Percentiles rank a stretch among this genome's conserved stretches.
Evolutionary conservation across 192 early-diverging fungal species (phyloP).

Genomic region (Spizellomyces sp.): DNA sequence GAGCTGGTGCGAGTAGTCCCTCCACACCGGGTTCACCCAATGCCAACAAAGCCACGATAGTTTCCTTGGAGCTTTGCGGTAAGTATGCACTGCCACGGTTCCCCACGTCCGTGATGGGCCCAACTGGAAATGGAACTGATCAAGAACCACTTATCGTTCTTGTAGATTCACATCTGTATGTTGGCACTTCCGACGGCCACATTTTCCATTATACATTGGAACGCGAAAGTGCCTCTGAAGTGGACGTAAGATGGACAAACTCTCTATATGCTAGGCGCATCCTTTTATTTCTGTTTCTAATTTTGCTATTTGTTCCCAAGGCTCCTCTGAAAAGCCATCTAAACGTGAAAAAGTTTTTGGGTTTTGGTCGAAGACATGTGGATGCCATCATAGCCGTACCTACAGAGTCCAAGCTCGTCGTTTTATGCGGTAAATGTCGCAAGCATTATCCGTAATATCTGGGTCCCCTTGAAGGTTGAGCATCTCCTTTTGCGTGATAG

Average conservation of each 20-base stretch:
- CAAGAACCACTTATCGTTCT: background rate
- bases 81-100: background rate
- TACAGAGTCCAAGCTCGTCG: conserved; percentile 63
- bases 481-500: conserved; percentile 36
- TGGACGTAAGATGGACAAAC: background rate
- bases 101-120: background rate
- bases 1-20: conserved; percentile 2
- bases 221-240: conserved; percentile 3
- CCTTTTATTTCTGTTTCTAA: background rate
- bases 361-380: conserved; percentile 44
- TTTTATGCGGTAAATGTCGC: conserved; percentile 61
- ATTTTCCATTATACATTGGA: conserved; percentile 66
- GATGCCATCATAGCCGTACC: conserved; percentile 60
- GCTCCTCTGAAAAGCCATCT: conserved; percentile 42
- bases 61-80: conserved; percentile 28
- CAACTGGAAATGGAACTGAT: background rate
- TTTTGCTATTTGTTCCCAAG: conserved; percentile 7
- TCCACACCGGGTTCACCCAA: conserved; percentile 8
- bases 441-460: background rate
- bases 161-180: conserved; percentile 70
- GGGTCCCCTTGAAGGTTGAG: background rate
- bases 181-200: conserved; percentile 76
- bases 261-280: background rate
- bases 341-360: conserved; percentile 51
- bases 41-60: background rate